Evolutionary conservation across 441 rosid genomes (phyloP), one percentile per base, ranked within the genome.

Genomic region (Biscutella auriculata): DNA sequence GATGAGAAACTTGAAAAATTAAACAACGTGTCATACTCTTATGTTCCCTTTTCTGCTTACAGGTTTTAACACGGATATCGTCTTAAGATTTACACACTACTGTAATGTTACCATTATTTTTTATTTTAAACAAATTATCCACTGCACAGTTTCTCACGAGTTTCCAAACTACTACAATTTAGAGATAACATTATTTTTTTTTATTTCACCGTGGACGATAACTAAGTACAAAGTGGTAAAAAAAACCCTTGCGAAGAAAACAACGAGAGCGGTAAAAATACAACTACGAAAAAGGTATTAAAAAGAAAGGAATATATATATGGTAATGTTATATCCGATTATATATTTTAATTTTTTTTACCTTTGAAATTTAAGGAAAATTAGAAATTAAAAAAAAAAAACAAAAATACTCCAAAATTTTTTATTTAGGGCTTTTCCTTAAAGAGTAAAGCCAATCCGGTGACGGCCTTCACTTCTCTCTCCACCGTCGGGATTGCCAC

Each of bases 381-480:
- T 55, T 48, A 41, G 34, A 9, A 54, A 43, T n/a, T n/a, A n/a
- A n/a, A 45, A n/a, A 29, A 7, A 21, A 11, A 10, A 40, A 25
- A 30, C 56, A 5, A 16, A 42, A 63, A 73, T 60, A 58, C 33
- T 25, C 59, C 77, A 71, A 77, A 84, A 76, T 33, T 70, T 53
- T 46, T 68, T 16, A 26, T 53, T 81, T 71, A 92, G 28, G 87
- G 75, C 48, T 77, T 79, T 76, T 82, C 85, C 57, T 73, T 76
- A 33, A 92, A 77, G 13, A 92, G 88, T 53, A 83, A 83, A 60
- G 94, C 97, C 55, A 92, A 78, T 62, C 97, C 97, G 67, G 92
- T 83, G 71, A 85, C 92, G 25, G 82, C 65, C 77, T 79, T 82
- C 49, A 79, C 70, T 67, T 87, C 80, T 66, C 74, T 76, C 66